Conservation (phyloP, 805 yeast species). For the Pichia scutulata region DNA sequence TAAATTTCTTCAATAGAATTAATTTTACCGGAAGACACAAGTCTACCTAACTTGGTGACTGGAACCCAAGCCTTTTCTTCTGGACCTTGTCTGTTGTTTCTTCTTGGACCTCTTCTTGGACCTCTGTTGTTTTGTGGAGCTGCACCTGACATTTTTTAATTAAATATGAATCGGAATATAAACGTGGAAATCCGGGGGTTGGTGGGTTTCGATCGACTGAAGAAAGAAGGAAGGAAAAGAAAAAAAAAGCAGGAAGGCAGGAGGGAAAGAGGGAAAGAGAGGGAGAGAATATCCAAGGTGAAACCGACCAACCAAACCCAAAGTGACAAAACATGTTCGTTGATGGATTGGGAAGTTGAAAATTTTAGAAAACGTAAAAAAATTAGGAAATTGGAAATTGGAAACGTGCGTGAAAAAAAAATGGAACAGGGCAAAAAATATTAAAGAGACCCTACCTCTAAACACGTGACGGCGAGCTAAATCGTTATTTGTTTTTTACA, state of each 20-base stretch:
- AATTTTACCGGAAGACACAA: conserved; percentile 98
- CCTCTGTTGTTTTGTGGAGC: conserved; percentile 31
- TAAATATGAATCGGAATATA: conserved; percentile 43
- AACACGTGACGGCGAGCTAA: too few relatives aligned
- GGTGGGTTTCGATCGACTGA: conserved; percentile 57
- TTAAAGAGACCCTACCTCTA: too few relatives aligned
- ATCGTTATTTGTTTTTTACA: too few relatives aligned
- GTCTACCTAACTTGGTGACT: conserved; percentile 99
- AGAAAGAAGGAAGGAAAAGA: not conserved
- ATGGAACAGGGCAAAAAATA: too few relatives aligned
- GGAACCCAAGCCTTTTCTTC: conserved; percentile 99
- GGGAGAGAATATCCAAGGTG: not conserved
- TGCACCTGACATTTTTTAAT: conserved; percentile 37
- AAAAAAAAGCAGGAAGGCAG: not conserved
- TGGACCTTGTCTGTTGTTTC: conserved; percentile 67
- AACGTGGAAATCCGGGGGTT: conserved; percentile 67
- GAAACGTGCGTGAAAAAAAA: not conserved
- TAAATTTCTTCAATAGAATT: conserved; percentile 95
- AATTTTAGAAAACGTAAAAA: not conserved
- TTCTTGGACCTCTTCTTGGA: conserved; percentile 51
- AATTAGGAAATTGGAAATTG: too few relatives aligned
- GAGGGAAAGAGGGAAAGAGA: not conserved
- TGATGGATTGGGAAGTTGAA: not conserved
- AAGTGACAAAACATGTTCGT: not conserved
- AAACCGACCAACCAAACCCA: not conserved